Conservation (phyloP, 805 yeast genomes). For the Starmerella powellii region DNA sequence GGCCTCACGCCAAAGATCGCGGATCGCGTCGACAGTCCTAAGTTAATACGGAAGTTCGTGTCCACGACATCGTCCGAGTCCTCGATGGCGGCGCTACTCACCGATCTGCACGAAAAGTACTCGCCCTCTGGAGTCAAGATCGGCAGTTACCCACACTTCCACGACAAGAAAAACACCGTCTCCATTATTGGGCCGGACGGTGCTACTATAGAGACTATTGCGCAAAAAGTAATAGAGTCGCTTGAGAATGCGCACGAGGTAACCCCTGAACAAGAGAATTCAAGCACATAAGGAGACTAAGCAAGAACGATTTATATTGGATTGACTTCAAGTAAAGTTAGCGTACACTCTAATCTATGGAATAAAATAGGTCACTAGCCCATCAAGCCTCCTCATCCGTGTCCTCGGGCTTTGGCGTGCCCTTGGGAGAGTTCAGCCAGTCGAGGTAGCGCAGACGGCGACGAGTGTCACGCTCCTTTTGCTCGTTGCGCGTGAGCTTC, state of each 20-base stretch:
- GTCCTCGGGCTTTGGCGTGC: constrained; percentile 89
- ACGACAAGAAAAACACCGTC: constrained; percentile 51
- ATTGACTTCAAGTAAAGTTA: too few relatives aligned
- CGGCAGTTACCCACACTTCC: constrained; percentile 77
- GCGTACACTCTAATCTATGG: background rate
- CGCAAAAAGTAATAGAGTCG: constrained; percentile 35
- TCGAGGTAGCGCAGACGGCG: constrained; percentile 87
- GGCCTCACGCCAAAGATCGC: constrained; percentile 34
- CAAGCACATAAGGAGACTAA: background rate
- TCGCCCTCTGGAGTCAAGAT: constrained; percentile 42
- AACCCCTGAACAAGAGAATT: constrained; percentile 43
- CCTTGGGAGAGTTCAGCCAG: constrained; percentile 94
- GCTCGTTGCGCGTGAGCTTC: constrained; percentile 94
- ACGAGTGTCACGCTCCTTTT: constrained; percentile 82
- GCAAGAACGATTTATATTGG: background rate
- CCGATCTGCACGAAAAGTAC: constrained; percentile 39
- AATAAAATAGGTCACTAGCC: background rate
- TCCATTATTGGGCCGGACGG: constrained; percentile 54
- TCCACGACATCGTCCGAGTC: constrained; percentile 52
- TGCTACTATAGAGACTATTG: constrained; percentile 36
- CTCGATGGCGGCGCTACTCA: constrained; percentile 52
- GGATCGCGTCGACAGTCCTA: constrained; percentile 32
- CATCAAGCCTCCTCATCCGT: constrained; percentile 73
- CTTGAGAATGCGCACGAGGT: constrained; percentile 46
- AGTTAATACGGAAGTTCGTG: constrained; percentile 37